Percentiles rank a stretch among this genome's conserved stretches.
Conservation (phyloP, 305 asterid species). For the Plantago coronopus region DNA sequence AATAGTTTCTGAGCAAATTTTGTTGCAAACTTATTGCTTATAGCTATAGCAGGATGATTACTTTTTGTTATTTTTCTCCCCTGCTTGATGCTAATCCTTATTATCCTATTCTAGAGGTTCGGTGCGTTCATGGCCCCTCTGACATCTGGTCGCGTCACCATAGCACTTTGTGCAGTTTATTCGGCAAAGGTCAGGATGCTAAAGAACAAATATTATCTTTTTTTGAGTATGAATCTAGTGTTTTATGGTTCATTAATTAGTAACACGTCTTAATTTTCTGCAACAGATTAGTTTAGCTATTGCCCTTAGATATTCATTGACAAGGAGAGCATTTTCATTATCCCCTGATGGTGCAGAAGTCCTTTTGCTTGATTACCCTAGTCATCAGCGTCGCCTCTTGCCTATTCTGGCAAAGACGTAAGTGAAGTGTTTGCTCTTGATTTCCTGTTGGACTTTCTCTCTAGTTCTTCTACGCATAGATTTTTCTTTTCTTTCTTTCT, state of each 20-base stretch:
- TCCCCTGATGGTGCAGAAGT: slow-evolving; percentile 64
- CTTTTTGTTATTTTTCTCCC: too few species aligned
- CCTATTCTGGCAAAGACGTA: slow-evolving; percentile 97
- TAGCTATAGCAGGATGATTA: too few species aligned
- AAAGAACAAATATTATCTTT: too few species aligned
- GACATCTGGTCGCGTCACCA: slow-evolving; percentile 94
- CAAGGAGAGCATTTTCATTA: slow-evolving; percentile 84
- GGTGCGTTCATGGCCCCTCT: slow-evolving; percentile 96
- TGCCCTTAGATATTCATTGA: slow-evolving; percentile 78
- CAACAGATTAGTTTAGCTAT: slow-evolving; percentile 68
- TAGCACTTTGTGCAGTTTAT: slow-evolving; percentile 66
- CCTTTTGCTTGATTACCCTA: slow-evolving; percentile 95
- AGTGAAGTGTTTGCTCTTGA: slow-evolving; percentile 18
- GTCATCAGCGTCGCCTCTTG: slow-evolving; percentile 88
- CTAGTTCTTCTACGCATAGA: too few species aligned
- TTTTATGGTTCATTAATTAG: too few species aligned
- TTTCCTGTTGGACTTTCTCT: too few species aligned
- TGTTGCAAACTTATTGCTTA: too few species aligned
- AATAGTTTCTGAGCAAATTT: too few species aligned
- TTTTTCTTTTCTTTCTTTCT: too few species aligned
- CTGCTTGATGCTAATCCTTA: background rate
- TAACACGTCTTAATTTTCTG: background rate
- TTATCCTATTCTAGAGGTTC: slow-evolving; percentile 56
- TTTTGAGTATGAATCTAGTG: too few species aligned
- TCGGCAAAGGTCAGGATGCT: slow-evolving; percentile 48